A percentile compares a stretch with the other conserved stretches of the same genome.
Conservation (phyloP, 2,329 filamentous ascomycete genomes). For the Fusarium continuum region DNA sequence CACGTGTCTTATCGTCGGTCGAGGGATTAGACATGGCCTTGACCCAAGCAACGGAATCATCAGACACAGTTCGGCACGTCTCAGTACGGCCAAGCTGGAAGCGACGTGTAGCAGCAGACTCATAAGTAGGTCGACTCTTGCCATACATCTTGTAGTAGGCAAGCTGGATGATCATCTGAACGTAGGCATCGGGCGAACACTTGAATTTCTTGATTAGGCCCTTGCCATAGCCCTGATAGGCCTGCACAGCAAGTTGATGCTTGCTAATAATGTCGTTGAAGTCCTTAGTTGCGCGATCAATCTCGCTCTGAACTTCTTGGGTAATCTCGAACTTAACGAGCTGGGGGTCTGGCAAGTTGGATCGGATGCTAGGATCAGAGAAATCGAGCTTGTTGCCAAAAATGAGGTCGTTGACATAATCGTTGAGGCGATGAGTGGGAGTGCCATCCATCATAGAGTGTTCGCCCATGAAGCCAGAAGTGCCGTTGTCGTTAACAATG, state of each 20-base stretch:
- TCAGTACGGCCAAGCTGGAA: conserved; percentile 98
- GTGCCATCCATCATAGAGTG: conserved; percentile 99
- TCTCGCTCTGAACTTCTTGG: conserved; percentile 76
- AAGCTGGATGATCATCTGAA: conserved; percentile 98
- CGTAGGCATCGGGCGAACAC: conserved; percentile 95
- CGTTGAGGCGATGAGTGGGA: conserved; percentile 94
- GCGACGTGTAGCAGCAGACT: conserved; percentile 91
- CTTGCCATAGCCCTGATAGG: conserved; percentile 98
- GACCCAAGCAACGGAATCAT: conserved; percentile 92
- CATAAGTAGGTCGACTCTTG: conserved; percentile 96
- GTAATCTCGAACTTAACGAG: conserved; percentile 82
- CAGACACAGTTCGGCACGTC: conserved; percentile 90
- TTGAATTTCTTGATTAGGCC: conserved; percentile 99
- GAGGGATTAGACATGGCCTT: conserved; percentile 79
- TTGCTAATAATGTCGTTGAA: conserved; percentile 83
- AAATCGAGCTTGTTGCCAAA: conserved; percentile 96
- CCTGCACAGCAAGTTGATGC: conserved; percentile 92
- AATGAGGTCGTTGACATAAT: conserved; percentile 91
- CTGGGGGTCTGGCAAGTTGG: conserved; percentile 82
- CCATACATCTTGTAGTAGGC: conserved; percentile 99
- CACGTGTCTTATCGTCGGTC: conserved; percentile 69
- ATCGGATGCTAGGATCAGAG: conserved; percentile 78
- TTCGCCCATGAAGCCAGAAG: conserved; percentile 96
- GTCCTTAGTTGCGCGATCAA: conserved; percentile 79
- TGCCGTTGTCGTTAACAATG: conserved; percentile 97